Base-by-base conservation (phyloP, 1,284 basidiomycete species). In the Lentinula novae-zelandiae region DNA sequence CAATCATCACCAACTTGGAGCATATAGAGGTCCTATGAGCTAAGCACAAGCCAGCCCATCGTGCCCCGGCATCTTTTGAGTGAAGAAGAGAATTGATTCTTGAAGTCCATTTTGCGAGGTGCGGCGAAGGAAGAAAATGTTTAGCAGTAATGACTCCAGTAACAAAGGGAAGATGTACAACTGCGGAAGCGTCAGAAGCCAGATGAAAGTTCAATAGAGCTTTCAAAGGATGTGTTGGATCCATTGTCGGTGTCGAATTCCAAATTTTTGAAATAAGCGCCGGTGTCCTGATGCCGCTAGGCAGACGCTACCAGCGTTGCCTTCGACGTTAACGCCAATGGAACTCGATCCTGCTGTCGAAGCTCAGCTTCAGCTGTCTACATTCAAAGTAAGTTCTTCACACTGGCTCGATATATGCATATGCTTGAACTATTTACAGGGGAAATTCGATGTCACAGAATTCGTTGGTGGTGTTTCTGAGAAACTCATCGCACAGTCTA, bases 371-470 rank as follows among this genome's bases (percentile, higher is more conserved):
- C 80, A 82, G 54, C 76, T 92, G 20, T 79, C 81, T 17, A 82
- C 84, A 1, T 93, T 93, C 70, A 86, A 88, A 78, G 87, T 86
- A 52, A 15, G 33, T 15, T 27, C 61, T 15, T 38, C 39, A 34
- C 20, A 44, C 27, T 57, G 12, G 46, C 17, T 60, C 60, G 22
- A 51, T n/a, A 15, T 59, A 20, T 53, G 31, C 36, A 42, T 39
- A 42, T 46, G 22, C 55, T 58, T 9, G n/a, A 17, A 34, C 10
- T 15, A 12, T 31, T 22, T 27, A 3, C 67, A 95, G 91, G 90
- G 90, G 64, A 91, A 93, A 74, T 98, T 97, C 74, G 90, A 95
- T 70, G 88, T 93, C 57, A 92, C 93, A 65, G 94, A 96, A 65
- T 96, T 97, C 67, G 83, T 98, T 56, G 87, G 88, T 22, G 82